phyloP scores from a whole-genome alignment of 1,284 basidiomycete genomes.

The Leccinum fallax region DNA sequence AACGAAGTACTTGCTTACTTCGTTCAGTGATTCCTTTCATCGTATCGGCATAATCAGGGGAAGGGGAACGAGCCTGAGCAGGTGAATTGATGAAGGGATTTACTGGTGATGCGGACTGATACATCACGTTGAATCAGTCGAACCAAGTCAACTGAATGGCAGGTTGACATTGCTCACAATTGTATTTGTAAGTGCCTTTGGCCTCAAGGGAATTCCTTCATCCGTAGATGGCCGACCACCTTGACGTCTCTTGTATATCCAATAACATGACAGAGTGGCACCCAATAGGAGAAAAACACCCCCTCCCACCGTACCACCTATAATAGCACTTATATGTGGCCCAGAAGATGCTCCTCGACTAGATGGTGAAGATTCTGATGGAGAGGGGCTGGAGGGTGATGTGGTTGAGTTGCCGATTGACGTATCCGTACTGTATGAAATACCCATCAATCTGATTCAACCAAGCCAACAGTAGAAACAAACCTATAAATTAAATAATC shows the following conservation, averaged over 20 bases:
- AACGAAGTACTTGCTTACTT: neutral
- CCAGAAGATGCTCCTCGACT: neutral
- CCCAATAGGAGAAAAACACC: neutral
- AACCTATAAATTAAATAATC: neutral
- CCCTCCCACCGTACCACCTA: neutral
- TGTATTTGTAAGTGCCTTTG: neutral
- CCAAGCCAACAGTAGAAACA: neutral
- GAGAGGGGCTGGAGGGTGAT: neutral
- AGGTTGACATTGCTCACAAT: neutral
- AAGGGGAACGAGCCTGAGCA: neutral
- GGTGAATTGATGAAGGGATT: neutral
- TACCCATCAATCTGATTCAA: neutral
- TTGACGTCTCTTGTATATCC: neutral
- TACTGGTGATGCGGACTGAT: neutral
- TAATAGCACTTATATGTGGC: neutral
- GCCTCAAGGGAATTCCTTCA: neutral
- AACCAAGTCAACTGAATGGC: neutral
- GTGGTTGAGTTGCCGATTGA: neutral
- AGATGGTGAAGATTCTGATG: neutral
- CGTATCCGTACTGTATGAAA: neutral
- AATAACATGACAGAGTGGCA: neutral
- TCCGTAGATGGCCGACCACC: neutral
- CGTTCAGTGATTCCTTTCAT: neutral
- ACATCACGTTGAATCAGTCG: neutral
- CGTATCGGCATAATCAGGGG: neutral